Evolutionary conservation across 495 filamentous ascomycete species (phyloP), one percentile per base, ranked within the genome.

Genomic region (Aeminium ludgeri): DNA sequence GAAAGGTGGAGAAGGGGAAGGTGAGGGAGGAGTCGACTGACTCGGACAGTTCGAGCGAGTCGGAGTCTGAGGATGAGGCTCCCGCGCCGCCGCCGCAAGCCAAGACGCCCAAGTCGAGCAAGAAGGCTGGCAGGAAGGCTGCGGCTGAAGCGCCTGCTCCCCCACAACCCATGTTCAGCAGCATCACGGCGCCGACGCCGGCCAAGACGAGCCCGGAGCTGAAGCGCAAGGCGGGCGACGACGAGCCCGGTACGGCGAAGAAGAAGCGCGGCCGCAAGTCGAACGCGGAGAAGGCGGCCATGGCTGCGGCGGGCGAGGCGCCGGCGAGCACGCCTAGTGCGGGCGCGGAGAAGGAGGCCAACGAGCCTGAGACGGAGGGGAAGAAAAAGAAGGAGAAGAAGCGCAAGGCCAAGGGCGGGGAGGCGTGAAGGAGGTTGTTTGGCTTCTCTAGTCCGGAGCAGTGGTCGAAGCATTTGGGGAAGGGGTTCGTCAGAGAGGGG

Each of bases 251-350:
- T 13, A 33, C 15, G 18, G 19, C 37, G 2, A 43, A 43, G 23
- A 51, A 46, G 46, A 51, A 51, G 38, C 43, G 48, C 28, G 41
- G 45, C 15, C 49, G 45, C 32, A 54, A 54, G 36, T 15, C 46
- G n/a, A 47, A 42, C 30, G 38, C 36, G 7, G 38, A 31, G 15
- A 41, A 41, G 25, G 46, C 44, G 8, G 42, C 17, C 15, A 17
- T 18, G 11, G 28, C 45, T 17, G 27, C 34, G n/a, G 28, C 44
- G 20, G 25, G 12, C 7, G 6, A 35, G 1, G 36, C 30, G 3
- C 38, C 41, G 20, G 34, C 45, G 10, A 15, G 32, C n/a, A 35
- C 45, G 31, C 27, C 18, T 7, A 32, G 32, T 34, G 19, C 30
- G 3, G 20, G 20, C 11, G 18, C 43, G 17, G 10, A 28, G 3